Evolutionary conservation across 192 early-diverging fungal species (phyloP), one percentile per base, ranked within the genome.

Genomic region (Podochytrium sp.): DNA sequence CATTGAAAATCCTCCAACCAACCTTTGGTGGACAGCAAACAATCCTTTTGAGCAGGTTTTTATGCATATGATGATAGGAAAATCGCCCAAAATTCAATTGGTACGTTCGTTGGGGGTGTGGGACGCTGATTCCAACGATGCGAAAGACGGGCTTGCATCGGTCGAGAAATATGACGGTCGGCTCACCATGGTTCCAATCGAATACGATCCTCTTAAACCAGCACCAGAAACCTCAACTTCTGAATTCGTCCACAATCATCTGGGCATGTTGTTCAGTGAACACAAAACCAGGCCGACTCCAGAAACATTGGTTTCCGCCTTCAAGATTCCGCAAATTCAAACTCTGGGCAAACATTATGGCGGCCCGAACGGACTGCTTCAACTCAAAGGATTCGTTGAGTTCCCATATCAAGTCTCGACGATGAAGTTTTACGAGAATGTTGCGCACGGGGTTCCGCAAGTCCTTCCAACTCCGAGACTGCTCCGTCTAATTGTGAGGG

Each of bases 381-480:
- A 43, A 23, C 60, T 37, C 27, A 71, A 71, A 34, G 69, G 35
- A 0, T 59, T 57, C 20, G 12, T 71, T 27, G 37, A 71, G 3
- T 39, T 71, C 39, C 69, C 69, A 5, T 71, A 71, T 0, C 69
- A 71, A 60, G 53, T 43, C 35, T 42, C 37, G 0, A 56, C 60
- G 7, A 71, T 71, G 69, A 71, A 71, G 40, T 71, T 71, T 43
- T 74, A 74, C 39, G 73, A 74, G 47, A 74, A 74, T 35, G 35
- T 74, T 14, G 62, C 73, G 18, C 27, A 53, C 16, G 73, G 73
- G 20, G 73, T 74, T 47, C 63, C 65, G 50, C 62, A 65, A 66
- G 18, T 66, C 5, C 34, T 74, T 66, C 73, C 73, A 57, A 74
- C 73, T 27, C 73, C 73, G 14, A 10, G 73, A 33, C 42, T 74